phyloP scores from a whole-genome alignment of 257 asterid species.

The Lithospermum erythrorhizon region DNA sequence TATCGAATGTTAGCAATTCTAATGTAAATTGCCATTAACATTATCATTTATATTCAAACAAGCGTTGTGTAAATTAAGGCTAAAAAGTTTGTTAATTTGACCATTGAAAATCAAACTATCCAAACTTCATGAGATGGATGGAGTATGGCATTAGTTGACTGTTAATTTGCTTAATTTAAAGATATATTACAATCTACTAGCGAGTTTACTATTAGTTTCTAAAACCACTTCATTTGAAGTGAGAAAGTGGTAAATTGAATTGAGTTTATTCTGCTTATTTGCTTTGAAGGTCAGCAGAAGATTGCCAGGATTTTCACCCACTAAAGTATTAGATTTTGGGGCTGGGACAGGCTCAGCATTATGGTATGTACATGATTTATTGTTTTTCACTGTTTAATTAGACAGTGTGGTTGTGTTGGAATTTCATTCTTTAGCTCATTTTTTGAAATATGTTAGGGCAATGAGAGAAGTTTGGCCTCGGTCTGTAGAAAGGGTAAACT shows the following conservation, averaged over 20 bases:
- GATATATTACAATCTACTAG: background rate
- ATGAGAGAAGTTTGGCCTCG: conserved; percentile 95
- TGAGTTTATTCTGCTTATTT: background rate
- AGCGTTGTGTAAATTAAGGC: too few relatives aligned
- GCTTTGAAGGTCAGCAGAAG: conserved; percentile 59
- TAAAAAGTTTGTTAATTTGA: too few relatives aligned
- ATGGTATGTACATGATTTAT: conserved; percentile 49
- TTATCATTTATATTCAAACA: too few relatives aligned
- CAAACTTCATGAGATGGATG: too few relatives aligned
- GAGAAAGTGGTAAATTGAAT: conserved; percentile 9
- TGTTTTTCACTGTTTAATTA: conserved; percentile 6
- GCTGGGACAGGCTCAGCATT: conserved; percentile 97
- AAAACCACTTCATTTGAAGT: background rate
- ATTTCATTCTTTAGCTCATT: conserved; percentile 1
- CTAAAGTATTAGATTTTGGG: conserved; percentile 89
- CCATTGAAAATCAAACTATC: too few relatives aligned
- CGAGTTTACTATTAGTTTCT: background rate
- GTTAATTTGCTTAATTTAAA: background rate
- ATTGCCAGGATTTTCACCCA: conserved; percentile 69
- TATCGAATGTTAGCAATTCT: too few relatives aligned
- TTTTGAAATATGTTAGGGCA: conserved; percentile 42
- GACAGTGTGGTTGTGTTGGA: background rate
- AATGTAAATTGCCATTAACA: too few relatives aligned
- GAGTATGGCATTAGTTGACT: background rate
- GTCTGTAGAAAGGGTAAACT: conserved; percentile 50